Conservation (phyloP, 164 flowering plant species). For the Euptelea pleiosperma region DNA sequence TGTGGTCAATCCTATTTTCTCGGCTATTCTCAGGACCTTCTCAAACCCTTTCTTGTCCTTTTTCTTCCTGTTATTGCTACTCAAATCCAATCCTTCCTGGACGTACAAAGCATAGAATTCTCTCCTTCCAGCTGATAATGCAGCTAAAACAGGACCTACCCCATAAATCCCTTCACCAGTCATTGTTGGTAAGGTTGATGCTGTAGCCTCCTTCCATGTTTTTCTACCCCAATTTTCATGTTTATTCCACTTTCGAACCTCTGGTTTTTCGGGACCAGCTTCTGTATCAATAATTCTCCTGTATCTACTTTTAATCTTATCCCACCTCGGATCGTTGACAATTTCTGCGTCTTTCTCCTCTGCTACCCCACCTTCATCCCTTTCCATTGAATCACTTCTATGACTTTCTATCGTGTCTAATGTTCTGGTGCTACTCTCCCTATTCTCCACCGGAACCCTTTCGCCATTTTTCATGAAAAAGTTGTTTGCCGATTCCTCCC, state of each 20-base stretch:
- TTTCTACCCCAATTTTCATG: slow-evolving; percentile 81
- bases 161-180: slow-evolving; percentile 89
- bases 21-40: slow-evolving; percentile 65
- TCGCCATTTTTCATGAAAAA: slow-evolving; percentile 23
- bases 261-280: slow-evolving; percentile 42
- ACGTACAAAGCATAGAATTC: slow-evolving; percentile 76
- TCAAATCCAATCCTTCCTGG: slow-evolving; percentile 87
- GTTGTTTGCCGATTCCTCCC: slow-evolving; percentile 54
- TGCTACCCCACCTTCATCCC: slow-evolving; percentile 22
- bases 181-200: slow-evolving; percentile 69
- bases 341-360: slow-evolving; percentile 38
- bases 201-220: slow-evolving; percentile 74
- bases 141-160: slow-evolving; percentile 93
- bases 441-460: slow-evolving; percentile 7
- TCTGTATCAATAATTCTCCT: slow-evolving; percentile 27
- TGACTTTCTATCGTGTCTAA: slow-evolving; percentile 11
- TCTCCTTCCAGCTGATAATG: slow-evolving; percentile 73
- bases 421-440: slow-evolving; percentile 16
- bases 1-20: slow-evolving; percentile 50
- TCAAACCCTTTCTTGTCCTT: slow-evolving; percentile 92
- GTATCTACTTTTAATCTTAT: slow-evolving; percentile 43
- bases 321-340: slow-evolving; percentile 67
- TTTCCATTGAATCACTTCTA: slow-evolving; percentile 8
- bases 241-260: slow-evolving; percentile 59
- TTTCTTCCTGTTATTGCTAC: slow-evolving; percentile 73